These are phyloP conservation scores for Saturnispora dispora DNA, from an alignment of 805 yeast genomes.

Conservation along the genomic window DNA sequence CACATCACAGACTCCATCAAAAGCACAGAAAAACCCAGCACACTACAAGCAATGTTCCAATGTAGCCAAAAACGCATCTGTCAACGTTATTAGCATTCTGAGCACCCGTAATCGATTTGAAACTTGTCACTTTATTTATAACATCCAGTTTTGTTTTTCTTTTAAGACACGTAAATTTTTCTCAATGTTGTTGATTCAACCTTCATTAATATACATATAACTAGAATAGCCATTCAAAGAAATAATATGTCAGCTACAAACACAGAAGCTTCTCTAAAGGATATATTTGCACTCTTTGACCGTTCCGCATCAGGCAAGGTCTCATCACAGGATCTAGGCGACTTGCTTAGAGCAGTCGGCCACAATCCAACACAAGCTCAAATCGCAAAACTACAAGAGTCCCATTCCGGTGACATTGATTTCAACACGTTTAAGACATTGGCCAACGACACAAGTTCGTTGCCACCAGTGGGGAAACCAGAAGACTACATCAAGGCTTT, in stretches of 20 bases:
- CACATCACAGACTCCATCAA: too few relatives aligned
- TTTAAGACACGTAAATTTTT: conserved; percentile 13
- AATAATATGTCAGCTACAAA: not conserved
- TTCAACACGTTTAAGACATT: conserved; percentile 69
- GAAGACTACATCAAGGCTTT: conserved; percentile 91
- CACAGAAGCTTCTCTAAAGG: conserved; percentile 48
- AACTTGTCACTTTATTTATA: not conserved
- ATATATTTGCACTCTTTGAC: conserved; percentile 94
- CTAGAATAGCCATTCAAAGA: not conserved
- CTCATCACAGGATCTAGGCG: conserved; percentile 78
- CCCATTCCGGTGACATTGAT: conserved; percentile 39
- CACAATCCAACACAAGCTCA: conserved; percentile 96
- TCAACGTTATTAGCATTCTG: too few relatives aligned
- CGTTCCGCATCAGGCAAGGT: conserved; percentile 93
- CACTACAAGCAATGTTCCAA: too few relatives aligned
- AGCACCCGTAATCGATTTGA: not conserved
- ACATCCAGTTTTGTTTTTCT: conserved; percentile 25
- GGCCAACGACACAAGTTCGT: conserved; percentile 80
- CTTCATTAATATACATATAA: not conserved
- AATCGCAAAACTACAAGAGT: conserved; percentile 49
- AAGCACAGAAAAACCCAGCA: too few relatives aligned
- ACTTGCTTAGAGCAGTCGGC: conserved; percentile 91
- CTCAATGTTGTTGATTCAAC: not conserved
- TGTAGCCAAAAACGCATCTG: too few relatives aligned
- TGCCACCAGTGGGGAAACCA: conserved; percentile 79